phyloP scores from a whole-genome alignment of 1,284 basidiomycete genomes.

The Ceratobasidium sp. region DNA sequence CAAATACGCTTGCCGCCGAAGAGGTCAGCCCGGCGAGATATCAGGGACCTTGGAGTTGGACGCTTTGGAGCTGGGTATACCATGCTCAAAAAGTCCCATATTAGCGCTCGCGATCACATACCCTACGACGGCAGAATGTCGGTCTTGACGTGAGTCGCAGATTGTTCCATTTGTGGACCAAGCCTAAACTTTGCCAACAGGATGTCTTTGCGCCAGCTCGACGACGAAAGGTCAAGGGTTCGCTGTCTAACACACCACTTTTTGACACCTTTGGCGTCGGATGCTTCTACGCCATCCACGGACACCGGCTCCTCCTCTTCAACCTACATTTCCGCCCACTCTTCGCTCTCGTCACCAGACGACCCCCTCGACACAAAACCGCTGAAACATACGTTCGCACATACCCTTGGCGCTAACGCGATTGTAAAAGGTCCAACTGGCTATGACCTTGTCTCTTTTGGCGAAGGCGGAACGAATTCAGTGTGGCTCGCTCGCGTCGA shows the following conservation, averaged over 20 bases:
- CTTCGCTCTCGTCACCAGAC: constrained; percentile 17
- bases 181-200: constrained; percentile 11
- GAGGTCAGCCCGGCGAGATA: constrained; percentile 18
- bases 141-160: constrained; percentile 25
- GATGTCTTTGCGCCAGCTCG: constrained; percentile 37
- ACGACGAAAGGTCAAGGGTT: constrained; percentile 15
- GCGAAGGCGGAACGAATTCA: constrained; percentile 39
- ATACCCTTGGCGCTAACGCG: constrained; percentile 23
- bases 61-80: constrained; percentile 40
- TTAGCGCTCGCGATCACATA: constrained; percentile 26
- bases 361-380: constrained; percentile 31
- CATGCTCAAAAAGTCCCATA: constrained; percentile 43
- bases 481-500: constrained; percentile 32
- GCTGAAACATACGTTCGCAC: constrained; percentile 34
- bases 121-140: constrained; percentile 39
- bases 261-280: constrained; percentile 30
- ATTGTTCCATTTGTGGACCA: neutral
- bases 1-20: constrained; percentile 31
- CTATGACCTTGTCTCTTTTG: constrained; percentile 38
- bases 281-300: constrained; percentile 26
- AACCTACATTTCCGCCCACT: constrained; percentile 34
- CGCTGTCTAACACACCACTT: constrained; percentile 42
- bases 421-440: constrained; percentile 35
- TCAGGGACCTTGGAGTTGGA: constrained; percentile 35
- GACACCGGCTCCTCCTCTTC: constrained; percentile 23